These are phyloP conservation scores for Cutaneotrichosporon spelunceum DNA, from an alignment of 1,284 basidiomycete species.

Conservation along the genomic window DNA sequence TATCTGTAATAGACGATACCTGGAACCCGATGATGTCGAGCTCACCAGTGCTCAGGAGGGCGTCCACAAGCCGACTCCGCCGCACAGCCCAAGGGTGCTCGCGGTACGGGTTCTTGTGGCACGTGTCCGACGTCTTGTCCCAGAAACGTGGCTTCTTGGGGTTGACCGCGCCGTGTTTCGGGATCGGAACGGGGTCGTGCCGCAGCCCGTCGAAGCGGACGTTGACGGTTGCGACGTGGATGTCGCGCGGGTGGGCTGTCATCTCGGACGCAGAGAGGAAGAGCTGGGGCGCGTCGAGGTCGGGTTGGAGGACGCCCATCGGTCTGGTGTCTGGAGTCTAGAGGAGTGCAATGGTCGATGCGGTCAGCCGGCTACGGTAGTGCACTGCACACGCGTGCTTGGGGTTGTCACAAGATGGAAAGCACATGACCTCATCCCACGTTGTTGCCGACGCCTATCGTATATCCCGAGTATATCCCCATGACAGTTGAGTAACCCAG, in stretches of 20 bases:
- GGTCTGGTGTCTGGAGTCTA: not conserved
- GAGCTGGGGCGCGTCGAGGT: not conserved
- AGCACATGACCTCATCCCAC: constrained; percentile 3
- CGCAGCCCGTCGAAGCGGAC: constrained; percentile 38
- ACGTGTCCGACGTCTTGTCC: not conserved
- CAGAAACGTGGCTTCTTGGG: constrained; percentile 10
- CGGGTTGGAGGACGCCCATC: constrained; percentile 2
- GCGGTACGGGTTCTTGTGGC: constrained; percentile 18
- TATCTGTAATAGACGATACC: constrained; percentile 16
- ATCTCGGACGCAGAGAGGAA: constrained; percentile 1
- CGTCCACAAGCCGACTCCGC: constrained; percentile 41
- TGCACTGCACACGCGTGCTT: too few species aligned
- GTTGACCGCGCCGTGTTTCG: constrained; percentile 27
- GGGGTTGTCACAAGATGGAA: not conserved
- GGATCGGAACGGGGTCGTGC: constrained; percentile 34
- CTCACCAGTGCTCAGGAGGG: constrained; percentile 30
- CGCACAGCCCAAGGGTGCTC: constrained; percentile 45
- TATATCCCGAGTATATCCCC: not conserved
- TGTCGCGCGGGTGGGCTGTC: constrained; percentile 2
- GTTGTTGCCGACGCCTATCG: not conserved
- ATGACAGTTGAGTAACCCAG: not conserved
- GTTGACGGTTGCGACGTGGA: constrained; percentile 43
- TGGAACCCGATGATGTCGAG: constrained; percentile 53
- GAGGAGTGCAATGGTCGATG: not conserved
- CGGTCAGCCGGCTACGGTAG: not conserved